These are phyloP conservation scores for Polygonum aviculare DNA, from an alignment of 148 eudicot species.

Conservation along the genomic window DNA sequence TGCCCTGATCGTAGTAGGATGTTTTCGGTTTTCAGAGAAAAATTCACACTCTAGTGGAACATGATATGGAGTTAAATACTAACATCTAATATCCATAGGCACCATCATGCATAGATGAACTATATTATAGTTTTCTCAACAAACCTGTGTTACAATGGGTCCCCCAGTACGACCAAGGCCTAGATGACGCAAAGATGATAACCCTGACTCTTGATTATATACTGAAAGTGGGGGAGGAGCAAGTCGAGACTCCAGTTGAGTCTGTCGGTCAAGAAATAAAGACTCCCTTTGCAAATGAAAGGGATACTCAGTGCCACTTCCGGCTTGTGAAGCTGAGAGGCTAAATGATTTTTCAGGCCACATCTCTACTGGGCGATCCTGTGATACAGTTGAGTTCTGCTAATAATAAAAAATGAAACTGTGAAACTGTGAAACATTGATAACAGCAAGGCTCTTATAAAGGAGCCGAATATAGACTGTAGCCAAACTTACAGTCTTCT, in stretches of 20 bases:
- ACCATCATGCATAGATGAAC: background rate
- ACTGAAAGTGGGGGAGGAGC: constrained; percentile 36
- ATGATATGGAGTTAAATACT: background rate
- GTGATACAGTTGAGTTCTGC: constrained; percentile 24
- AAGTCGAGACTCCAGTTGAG: constrained; percentile 27
- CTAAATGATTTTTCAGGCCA: constrained; percentile 42
- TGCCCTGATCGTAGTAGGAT: background rate
- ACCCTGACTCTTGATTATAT: constrained; percentile 53
- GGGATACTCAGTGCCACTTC: constrained; percentile 33
- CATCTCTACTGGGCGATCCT: constrained; percentile 35
- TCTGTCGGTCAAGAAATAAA: constrained; percentile 37
- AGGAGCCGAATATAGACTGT: background rate
- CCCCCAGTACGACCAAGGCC: constrained; percentile 44
- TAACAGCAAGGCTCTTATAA: background rate
- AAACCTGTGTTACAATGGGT: constrained; percentile 76
- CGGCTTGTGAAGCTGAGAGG: constrained; percentile 21
- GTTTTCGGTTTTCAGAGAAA: background rate
- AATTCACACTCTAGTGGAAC: background rate
- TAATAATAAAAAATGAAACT: constrained; percentile 15
- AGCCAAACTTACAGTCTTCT: constrained; percentile 55
- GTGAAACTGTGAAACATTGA: constrained; percentile 3
- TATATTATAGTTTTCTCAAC: constrained; percentile 5
- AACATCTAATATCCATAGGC: background rate
- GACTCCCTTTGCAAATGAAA: constrained; percentile 29
- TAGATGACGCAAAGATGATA: constrained; percentile 33